Conservation (phyloP, 805 yeast species). For the Candida qinlingensis region DNA sequence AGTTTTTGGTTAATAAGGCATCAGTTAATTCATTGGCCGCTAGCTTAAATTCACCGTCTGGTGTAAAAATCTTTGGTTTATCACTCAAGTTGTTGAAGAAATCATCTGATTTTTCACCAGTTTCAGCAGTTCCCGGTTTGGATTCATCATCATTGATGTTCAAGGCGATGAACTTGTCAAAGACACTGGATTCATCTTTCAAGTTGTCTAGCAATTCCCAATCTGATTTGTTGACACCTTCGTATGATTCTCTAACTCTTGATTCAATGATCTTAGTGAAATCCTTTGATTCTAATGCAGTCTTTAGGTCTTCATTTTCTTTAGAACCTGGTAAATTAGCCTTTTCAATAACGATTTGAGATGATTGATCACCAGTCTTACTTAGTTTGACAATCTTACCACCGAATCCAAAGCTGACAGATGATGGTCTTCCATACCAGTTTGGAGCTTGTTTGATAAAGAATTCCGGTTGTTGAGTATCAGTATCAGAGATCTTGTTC, state of each 20-base stretch:
- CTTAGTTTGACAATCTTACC: constrained; percentile 69
- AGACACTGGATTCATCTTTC: constrained; percentile 46
- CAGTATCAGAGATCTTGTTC: constrained; percentile 67
- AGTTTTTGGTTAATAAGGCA: constrained; percentile 56
- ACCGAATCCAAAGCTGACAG: constrained; percentile 89
- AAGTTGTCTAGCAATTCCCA: constrained; percentile 60
- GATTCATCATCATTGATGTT: constrained; percentile 29
- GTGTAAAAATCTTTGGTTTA: constrained; percentile 28
- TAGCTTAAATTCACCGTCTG: constrained; percentile 48
- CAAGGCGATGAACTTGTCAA: constrained; percentile 38
- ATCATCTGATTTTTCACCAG: constrained; percentile 27
- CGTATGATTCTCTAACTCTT: constrained; percentile 39
- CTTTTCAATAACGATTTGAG: constrained; percentile 39
- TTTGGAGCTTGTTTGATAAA: constrained; percentile 76
- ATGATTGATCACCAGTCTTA: constrained; percentile 34
- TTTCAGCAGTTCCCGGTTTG: constrained; percentile 16
- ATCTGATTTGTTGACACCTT: constrained; percentile 45
- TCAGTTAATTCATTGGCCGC: constrained; percentile 39
- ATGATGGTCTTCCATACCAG: constrained; percentile 75
- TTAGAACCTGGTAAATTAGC: constrained; percentile 31
- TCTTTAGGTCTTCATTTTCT: constrained; percentile 38
- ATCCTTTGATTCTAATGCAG: constrained; percentile 53
- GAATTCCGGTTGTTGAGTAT: constrained; percentile 68
- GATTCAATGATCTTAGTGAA: constrained; percentile 49
- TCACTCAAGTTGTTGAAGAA: constrained; percentile 33